These are phyloP conservation scores for Orbilia brochopaga DNA, from an alignment of 2,329 filamentous ascomycete species.

Conservation along the genomic window DNA sequence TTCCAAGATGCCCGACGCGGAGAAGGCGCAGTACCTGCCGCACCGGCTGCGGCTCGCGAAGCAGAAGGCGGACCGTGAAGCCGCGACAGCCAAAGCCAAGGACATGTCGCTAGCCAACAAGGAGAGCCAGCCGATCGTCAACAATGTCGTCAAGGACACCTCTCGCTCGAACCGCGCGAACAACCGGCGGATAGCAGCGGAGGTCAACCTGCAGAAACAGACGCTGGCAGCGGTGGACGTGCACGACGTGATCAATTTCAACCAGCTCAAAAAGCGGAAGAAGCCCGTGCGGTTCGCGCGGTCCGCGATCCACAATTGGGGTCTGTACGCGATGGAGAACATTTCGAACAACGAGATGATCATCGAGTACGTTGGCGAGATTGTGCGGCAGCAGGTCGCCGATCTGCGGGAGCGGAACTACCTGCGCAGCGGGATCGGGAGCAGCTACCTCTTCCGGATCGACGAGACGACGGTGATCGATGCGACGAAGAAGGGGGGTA, in stretches of 20 bases:
- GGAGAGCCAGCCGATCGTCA: conserved; percentile 59
- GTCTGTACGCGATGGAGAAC: conserved; percentile 95
- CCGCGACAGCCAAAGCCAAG: conserved; percentile 68
- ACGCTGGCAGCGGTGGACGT: conserved; percentile 74
- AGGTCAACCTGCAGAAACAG: conserved; percentile 94
- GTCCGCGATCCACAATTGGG: conserved; percentile 99
- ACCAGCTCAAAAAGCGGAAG: conserved; percentile 98
- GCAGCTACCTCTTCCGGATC: conserved; percentile 96
- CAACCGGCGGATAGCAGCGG: conserved; percentile 90
- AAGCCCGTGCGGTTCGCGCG: conserved; percentile 98
- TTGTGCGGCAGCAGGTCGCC: conserved; percentile 95
- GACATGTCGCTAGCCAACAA: conserved; percentile 57
- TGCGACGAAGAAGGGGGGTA: conserved; percentile 97
- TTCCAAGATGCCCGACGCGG: conserved; percentile 93
- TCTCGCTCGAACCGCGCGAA: conserved; percentile 94
- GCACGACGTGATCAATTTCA: conserved; percentile 93
- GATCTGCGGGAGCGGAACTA: conserved; percentile 92
- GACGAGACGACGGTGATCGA: conserved; percentile 98
- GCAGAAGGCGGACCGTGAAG: conserved; percentile 90
- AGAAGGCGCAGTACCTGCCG: conserved; percentile 97
- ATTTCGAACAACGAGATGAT: conserved; percentile 99
- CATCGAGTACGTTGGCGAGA: conserved; percentile 98
- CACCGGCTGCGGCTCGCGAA: conserved; percentile 95
- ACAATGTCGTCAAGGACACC: conserved; percentile 77
- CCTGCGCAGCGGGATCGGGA: conserved; percentile 93